Evolutionary conservation across 2,329 filamentous ascomycete species (phyloP), one percentile per base, ranked within the genome.

Genomic region (Cladosporium oxysporum): DNA sequence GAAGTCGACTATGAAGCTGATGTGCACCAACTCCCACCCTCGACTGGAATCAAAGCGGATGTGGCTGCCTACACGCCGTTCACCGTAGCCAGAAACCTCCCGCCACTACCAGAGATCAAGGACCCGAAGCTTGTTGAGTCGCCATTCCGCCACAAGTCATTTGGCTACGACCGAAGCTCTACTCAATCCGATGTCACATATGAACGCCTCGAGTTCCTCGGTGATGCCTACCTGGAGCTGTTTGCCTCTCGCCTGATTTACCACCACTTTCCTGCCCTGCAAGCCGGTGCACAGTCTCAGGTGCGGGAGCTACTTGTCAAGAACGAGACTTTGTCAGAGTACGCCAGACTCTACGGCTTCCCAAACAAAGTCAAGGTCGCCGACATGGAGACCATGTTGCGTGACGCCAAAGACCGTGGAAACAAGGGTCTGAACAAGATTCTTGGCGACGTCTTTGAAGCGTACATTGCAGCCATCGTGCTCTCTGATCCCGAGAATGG

Each of bases 371-470:
- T 91, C 8, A 83, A 82, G 31, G 80, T 89, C 84, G 74, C 72
- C 5, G 73, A 74, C 16, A 64, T 76, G 57, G 72, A 78, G 62
- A 66, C 69, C 12, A 72, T 73, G 52, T 35, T 72, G 67, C 26
- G 77, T 18, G 67, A 71, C 26, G 49, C 64, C 21, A 64, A 71
- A 60, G 65, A 66, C 16, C 1, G 68, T 71, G 14, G 83, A 29
- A 82, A 83, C 74, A 88, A 84, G 75, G 85, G 84, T 50, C 83
- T 85, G 67, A 84, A 81, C 16, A 97, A 97, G 77, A 87, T 92
- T 11, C 83, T 91, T 65, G 93, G 90, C 10, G 94, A 98, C 75
- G 84, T 97, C 21, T 96, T 97, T 72, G 94, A 98, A 76, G 91
- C 94, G 0, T 97, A 96, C 71, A 87, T 96, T 18, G 93, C 91